Evolutionary conservation across 306 rosid genomes (phyloP), one percentile per base, ranked within the genome.

Genomic region (Casuarina equisetifolia): DNA sequence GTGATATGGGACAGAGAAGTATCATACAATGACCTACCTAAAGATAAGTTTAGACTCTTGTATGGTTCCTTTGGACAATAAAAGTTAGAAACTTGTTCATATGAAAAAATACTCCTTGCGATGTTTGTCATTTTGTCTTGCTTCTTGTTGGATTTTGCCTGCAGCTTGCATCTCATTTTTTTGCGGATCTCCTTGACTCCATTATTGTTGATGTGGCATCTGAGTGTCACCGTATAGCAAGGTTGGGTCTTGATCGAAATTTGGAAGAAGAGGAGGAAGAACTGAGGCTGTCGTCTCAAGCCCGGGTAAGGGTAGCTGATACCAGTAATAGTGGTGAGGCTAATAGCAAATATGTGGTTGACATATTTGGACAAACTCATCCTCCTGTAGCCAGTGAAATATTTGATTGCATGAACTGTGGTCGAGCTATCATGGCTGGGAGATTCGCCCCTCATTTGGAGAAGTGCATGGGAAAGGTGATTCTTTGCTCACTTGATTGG

Each of bases 391-490:
- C 99, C 51, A 87, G 67, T 70, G 98, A 96, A 59, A 75, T 91
- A 81, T 91, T 96, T 59, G 88, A 87, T 13, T 96, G 99, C 89
- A 91, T 96, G 99, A 96, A 96, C 70, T 96, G 99, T 67, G 84
- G 91, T 73, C 88, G 99, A 57, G 63, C 96, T 50, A 87, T 92
- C 69, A 68, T 85, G 84, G 99, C 99, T 40, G 99, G 99, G 75
- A 92, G 89, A 84, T 96, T 96, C 79, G 99, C 99, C 69, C 99
- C 99, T 81, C 99, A 96, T 85, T 74, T 96, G 76, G 99, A 96
- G 81, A 96, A 96, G 87, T 96, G 99, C 88, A 96, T 96, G 99
- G 99, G 99, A 69, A 96, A 93, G 99, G 99, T 96, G 76, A 76
- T 53, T 74, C 58, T 75, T 76, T 74, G 69, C 68, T 61, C 70